Conservation (phyloP, 2,329 filamentous ascomycete species). For the Alternaria solani region DNA sequence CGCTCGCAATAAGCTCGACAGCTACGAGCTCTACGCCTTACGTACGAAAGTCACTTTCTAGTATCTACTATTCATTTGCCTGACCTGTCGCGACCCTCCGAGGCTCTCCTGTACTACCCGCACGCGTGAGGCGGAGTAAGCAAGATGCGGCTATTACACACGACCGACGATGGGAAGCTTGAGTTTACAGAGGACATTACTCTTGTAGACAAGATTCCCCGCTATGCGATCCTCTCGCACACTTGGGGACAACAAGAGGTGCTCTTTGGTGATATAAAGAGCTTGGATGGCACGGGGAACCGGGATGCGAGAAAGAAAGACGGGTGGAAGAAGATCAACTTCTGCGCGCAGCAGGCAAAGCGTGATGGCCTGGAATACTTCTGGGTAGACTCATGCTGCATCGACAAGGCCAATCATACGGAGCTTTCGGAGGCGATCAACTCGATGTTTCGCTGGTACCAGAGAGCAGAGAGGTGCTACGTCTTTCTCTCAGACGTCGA, state of each 20-base stretch:
- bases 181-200: constrained; percentile 8
- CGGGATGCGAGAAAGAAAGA: background rate
- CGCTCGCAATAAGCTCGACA: background rate
- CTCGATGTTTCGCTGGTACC: constrained; percentile 33
- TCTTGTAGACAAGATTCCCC: constrained; percentile 1
- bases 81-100: background rate
- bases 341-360: constrained; percentile 26
- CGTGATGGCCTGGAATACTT: constrained; percentile 11
- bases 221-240: constrained; percentile 13
- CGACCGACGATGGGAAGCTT: constrained; percentile 10
- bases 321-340: constrained; percentile 19
- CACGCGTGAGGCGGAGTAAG: too few species aligned
- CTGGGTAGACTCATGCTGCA: background rate
- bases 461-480: constrained; percentile 22
- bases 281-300: background rate
- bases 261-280: background rate
- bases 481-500: constrained; percentile 27
- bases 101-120: background rate
- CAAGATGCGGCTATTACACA: too few species aligned
- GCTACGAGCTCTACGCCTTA: background rate
- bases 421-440: constrained; percentile 6
- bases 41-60: too few species aligned
- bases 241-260: constrained; percentile 12
- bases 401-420: background rate
- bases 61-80: too few species aligned